These are phyloP conservation scores for Aspergillus luchuensis DNA, from an alignment of 2,329 filamentous ascomycete species.

Conservation along the genomic window DNA sequence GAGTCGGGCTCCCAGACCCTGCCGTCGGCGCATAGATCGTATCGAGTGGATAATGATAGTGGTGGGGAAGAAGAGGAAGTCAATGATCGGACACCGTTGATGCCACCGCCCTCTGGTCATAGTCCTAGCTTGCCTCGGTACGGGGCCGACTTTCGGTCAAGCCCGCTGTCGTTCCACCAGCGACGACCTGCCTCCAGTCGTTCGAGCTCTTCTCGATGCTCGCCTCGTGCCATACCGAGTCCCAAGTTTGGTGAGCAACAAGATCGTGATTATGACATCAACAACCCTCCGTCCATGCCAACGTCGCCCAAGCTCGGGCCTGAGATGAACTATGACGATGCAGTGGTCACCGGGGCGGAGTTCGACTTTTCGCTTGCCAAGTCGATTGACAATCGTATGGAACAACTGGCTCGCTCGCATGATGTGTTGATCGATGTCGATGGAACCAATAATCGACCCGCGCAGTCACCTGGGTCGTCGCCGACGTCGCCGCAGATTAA, in stretches of 20 bases:
- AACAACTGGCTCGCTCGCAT: conserved; percentile 30
- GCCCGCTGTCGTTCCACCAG: conserved; percentile 27
- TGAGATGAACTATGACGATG: conserved; percentile 58
- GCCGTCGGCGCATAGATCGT: conserved; percentile 33
- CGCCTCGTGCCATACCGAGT: conserved; percentile 30
- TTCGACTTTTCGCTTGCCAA: conserved; percentile 43
- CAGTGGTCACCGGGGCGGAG: conserved; percentile 46
- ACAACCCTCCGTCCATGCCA: conserved; percentile 66
- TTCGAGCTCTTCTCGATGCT: conserved; percentile 33
- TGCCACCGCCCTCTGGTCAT: conserved; percentile 39
- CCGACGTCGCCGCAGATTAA: conserved; percentile 44
- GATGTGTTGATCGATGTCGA: conserved; percentile 52
- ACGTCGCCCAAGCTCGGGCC: conserved; percentile 58
- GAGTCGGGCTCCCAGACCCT: conserved; percentile 35
- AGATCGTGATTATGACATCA: conserved; percentile 59
- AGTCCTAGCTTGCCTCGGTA: conserved; percentile 39
- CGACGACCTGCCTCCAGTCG: conserved; percentile 29
- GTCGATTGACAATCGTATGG: conserved; percentile 40
- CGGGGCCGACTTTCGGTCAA: conserved; percentile 34
- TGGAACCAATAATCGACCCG: conserved; percentile 23
- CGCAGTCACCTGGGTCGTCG: conserved; percentile 36
- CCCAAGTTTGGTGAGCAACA: conserved; percentile 23
- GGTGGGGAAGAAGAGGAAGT: conserved; percentile 40
- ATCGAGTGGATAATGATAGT: conserved; percentile 29
- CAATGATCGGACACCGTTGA: conserved; percentile 59